Conservation (phyloP, 768 basidiomycete genomes). For the Suillus tomentosus region DNA sequence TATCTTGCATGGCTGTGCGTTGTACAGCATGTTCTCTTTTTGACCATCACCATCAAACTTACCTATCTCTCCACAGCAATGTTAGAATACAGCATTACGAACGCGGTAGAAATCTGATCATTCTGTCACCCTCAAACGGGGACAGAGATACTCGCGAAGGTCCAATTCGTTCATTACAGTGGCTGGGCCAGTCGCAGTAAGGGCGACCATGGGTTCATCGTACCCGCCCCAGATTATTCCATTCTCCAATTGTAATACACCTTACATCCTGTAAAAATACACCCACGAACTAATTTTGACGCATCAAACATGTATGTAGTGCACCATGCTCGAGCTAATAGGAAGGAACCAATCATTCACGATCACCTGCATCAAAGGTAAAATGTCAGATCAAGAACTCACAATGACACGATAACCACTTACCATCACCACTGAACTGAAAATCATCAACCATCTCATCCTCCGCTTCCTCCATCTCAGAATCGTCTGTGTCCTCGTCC, state of each 20-base stretch:
- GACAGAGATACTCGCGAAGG: no score
- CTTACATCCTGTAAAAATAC: not conserved
- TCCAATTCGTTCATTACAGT: no score
- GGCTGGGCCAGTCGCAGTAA: no score
- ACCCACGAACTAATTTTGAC: no score
- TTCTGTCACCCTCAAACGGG: not conserved
- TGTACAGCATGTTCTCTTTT: not conserved
- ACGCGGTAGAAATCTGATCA: not conserved
- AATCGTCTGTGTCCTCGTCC: constrained; percentile 1
- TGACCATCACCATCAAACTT: not conserved
- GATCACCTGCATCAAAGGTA: constrained; percentile 12
- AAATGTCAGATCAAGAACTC: constrained; percentile 13
- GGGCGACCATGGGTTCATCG: not conserved
- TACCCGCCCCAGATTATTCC: not conserved
- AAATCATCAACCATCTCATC: constrained; percentile 13
- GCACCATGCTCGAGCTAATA: constrained; percentile 25
- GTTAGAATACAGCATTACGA: no score
- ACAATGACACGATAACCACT: not conserved
- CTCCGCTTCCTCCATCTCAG: constrained; percentile 15
- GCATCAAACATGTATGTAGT: constrained; percentile 26
- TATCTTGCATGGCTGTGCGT: not conserved
- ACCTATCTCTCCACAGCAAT: not conserved
- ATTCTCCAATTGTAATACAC: not conserved
- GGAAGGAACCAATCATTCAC: constrained; percentile 27
- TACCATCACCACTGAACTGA: constrained; percentile 11